Evolutionary conservation across 176 grass and related monocot species (phyloP), one percentile per base, ranked within the genome.

Genomic region (Bromus sterilis): DNA sequence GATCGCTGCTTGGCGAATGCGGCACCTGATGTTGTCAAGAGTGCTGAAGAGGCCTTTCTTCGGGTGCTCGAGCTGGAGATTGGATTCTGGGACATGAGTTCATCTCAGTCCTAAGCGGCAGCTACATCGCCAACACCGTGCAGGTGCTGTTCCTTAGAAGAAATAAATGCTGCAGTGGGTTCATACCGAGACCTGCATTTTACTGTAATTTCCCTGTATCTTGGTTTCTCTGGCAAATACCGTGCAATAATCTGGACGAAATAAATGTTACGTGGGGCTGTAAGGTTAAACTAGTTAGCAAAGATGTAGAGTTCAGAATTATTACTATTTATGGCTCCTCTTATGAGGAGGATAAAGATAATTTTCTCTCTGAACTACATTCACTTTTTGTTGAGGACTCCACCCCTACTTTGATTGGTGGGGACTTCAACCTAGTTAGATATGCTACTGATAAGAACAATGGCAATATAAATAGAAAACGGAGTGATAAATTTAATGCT

Each of bases 41-140:
- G 77, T 26, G 92, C 92, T 40, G 90, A 94, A 89, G 88, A 93
- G 40, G 90, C 87, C 33, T 94, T 93, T 72, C 36, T 87, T 61
- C 43, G 42, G 60, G 92, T 98, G 37, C 92, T 93, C 25, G 75
- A 93, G 44, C 88, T 93, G 81, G 95, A 98, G 79, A 53, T 91
- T 66, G 80, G 87, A 44, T 98, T 94, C 87, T 98, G 95, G 95
- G 89, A 93, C 78, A 94, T 93, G 92, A 98, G 88, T 84, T 83
- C 76, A 66, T 73, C 56, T 73, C 65, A 20, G 36, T 82, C 56
- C 16, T 86, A 42, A 82, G 4, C 2, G 2, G 11, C 36, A 32
- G 12, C 41, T 1, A 6, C 2, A 32, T 73, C 39, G 48, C 21
- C n/a, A 66, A 71, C 40, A 53, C 12, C 18, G 44, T 44, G 3